Conservation (phyloP, 768 basidiomycete species). For the Bullera alba region DNA sequence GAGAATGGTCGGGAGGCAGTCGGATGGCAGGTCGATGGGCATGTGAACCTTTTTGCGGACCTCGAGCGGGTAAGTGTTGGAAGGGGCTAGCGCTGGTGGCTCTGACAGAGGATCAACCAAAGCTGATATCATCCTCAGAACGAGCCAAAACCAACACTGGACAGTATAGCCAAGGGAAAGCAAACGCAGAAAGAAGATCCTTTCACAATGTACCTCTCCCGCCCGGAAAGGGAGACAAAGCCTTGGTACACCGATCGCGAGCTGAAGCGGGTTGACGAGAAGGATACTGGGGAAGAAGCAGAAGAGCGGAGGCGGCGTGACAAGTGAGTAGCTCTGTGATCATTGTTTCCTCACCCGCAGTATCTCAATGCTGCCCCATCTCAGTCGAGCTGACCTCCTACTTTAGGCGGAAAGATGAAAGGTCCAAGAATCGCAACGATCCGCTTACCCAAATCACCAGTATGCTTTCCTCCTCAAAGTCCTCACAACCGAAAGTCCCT, state of each 20-base stretch:
- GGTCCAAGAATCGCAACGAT: conserved; percentile 35
- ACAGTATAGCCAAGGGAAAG: conserved; percentile 27
- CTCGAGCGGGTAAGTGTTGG: conserved; percentile 43
- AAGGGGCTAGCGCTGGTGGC: too few species aligned
- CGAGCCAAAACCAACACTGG: conserved; percentile 4
- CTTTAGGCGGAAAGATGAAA: conserved; percentile 37
- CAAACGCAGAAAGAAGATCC: conserved; percentile 38
- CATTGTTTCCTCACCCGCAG: background rate
- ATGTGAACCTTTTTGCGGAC: conserved; percentile 47
- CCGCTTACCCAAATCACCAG: conserved; percentile 38
- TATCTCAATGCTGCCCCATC: background rate
- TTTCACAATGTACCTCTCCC: conserved; percentile 45
- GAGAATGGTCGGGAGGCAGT: conserved; percentile 9
- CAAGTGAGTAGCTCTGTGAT: conserved; percentile 3
- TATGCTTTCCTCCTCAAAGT: conserved; percentile 14
- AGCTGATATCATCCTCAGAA: conserved; percentile 1
- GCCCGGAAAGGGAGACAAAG: conserved; percentile 44
- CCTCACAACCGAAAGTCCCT: background rate
- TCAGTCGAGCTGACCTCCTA: background rate
- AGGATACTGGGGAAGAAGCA: conserved; percentile 40
- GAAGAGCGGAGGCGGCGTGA: conserved; percentile 31
- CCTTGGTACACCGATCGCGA: conserved; percentile 46
- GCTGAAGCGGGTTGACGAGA: conserved; percentile 38
- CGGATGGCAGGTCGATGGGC: conserved; percentile 28
- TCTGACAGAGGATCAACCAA: background rate